A percentile compares a stretch with the other conserved stretches of the same genome.
Conservation (phyloP, 2,329 filamentous ascomycete species). For the Cercospora brassicicola region DNA sequence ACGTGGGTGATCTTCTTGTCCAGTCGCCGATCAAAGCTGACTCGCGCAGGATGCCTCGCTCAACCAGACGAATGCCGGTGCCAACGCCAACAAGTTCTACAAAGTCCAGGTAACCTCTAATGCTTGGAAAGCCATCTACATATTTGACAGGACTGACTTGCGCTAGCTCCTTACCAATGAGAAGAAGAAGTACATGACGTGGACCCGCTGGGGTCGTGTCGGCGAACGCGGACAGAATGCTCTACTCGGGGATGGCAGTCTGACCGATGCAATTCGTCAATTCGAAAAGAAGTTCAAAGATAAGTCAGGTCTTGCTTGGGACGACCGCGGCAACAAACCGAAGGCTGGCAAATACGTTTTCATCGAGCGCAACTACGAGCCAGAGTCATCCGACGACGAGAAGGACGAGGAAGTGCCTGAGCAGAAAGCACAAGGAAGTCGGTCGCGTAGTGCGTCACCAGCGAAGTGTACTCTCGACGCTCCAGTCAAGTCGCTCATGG, state of each 20-base stretch:
- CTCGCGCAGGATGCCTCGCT: constrained; percentile 62
- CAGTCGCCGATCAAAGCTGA: background rate
- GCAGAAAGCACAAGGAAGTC: background rate
- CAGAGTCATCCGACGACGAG: constrained; percentile 58
- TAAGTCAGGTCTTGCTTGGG: constrained; percentile 56
- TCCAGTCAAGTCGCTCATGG: constrained; percentile 67
- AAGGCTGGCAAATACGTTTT: constrained; percentile 72
- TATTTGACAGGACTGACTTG: background rate
- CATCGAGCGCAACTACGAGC: constrained; percentile 74
- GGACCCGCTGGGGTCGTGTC: constrained; percentile 81
- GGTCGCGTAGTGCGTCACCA: constrained; percentile 28
- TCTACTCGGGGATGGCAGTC: constrained; percentile 42
- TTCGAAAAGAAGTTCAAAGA: constrained; percentile 60
- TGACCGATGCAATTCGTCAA: constrained; percentile 44
- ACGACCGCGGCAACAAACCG: constrained; percentile 54
- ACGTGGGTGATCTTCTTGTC: constrained; percentile 42
- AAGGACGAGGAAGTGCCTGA: constrained; percentile 18
- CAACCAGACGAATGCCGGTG: constrained; percentile 70
- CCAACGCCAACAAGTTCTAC: constrained; percentile 85
- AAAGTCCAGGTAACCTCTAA: constrained; percentile 59
- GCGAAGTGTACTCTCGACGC: constrained; percentile 58
- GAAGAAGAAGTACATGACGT: constrained; percentile 62
- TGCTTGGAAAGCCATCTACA: constrained; percentile 55
- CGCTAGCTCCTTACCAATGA: constrained; percentile 69
- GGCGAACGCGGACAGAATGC: constrained; percentile 53